Evolutionary conservation across 352 stramenopile genomes (phyloP), one percentile per base, ranked within the genome.

Genomic region (Phytophthora macrochlamydospora): DNA sequence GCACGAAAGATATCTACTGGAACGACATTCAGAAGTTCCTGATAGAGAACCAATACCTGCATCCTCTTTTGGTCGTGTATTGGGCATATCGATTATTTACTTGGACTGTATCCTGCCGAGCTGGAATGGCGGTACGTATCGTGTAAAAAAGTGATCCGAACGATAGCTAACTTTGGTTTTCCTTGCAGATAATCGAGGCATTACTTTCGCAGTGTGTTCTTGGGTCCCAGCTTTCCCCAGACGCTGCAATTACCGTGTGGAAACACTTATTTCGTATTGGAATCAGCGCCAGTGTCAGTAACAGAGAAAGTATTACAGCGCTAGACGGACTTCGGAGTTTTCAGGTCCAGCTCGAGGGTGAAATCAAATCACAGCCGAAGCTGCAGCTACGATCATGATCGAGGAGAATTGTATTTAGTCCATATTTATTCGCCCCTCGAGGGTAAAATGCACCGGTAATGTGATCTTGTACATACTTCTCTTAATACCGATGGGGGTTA

Each of bases 1-100:
- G 79, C 3, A 92, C 85, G 28, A 79, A 90, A 43, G 85, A 93
- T 66, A 42, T 66, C 11, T 91, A 93, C 59, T 93, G 85, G 85
- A 93, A 93, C 46, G 83, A 91, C 35, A 91, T 92, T 46, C 85
- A 93, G 59, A 76, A 79, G 29, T 88, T 85, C 37, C 40, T 91
- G 28, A 63, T 82, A 9, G 67, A 89, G 32, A 69, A 81, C 31
- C 75, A 79, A 13, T 93, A 89, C 40, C 51, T 92, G 2, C 85
- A 93, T 38, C 85, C 85, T 28, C 46, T 93, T 0, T 52, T 93
- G 13, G 61, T 85, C 14, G 58, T 82, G 2, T 91, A 93, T 54
- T 93, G 85, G 85, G 76, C 69, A 14, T 91, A 87, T 51, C 73
- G 75, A 29, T 67, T 93, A 32, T 59, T 93, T 24, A 76, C 89